Evolutionary conservation across 257 asterid species (phyloP), one percentile per base, ranked within the genome.

Genomic region (Leonotis leonurus): DNA sequence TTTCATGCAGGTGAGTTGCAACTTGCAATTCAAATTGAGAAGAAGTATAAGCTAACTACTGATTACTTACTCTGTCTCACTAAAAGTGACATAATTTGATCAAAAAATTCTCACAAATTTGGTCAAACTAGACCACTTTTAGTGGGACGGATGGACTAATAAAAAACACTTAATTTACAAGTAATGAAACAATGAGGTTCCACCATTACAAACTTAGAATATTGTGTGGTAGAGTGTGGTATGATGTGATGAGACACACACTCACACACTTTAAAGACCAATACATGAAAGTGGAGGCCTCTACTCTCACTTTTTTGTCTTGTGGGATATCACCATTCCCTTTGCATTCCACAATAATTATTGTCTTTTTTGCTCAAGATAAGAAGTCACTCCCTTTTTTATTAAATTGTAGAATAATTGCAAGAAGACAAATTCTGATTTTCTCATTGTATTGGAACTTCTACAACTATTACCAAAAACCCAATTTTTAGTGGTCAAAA

Each of bases 311-410:
- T 52, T 60, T 52, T 60, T 59, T 67, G 57, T 61, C 37, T 61
- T 62, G 77, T 73, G 67, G 70, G 73, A 72, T 44, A 51, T 30
- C 66, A 73, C 32, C 69, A 44, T 59, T 11, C 48, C 41, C 44
- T 60, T 64, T 27, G 56, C 52, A 46, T 27, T 8, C 65, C 54
- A 24, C 81, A 51, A 52, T 64, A 44, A 51, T 72, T 68, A 35
- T 64, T 29, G 58, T 75, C 77, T 43, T 61, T 49, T 52, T 30
- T 41, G 55, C 41, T 5, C 64, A 25, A 60, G 70, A 70, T 69
- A 74, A 69, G 52, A 64, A 58, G 72, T 74, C 72, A 50, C 62
- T 14, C 54, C 70, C 56, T 39, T 6, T 49, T 62, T 55, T 40
- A 45, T 55, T 48, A 49, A 13, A 37, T 55, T 37, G 3, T 65